Base-by-base conservation (phyloP, 495 filamentous ascomycete genomes). In the Penicillium pancosmium region DNA sequence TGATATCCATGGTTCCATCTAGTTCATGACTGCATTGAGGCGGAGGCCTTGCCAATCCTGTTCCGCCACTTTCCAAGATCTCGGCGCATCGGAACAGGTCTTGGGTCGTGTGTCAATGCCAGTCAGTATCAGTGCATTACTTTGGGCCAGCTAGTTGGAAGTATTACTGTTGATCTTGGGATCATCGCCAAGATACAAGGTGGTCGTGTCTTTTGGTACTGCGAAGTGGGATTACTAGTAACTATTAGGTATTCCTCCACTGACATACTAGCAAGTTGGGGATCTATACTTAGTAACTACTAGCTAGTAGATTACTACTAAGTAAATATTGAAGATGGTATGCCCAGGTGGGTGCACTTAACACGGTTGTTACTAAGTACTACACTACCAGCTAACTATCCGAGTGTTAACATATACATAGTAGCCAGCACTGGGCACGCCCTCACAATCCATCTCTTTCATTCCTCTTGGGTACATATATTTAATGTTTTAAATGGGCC, bases 31-130 rank as follows among this genome's bases (percentile, higher is more conserved):
- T 63, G 60, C 64, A 55, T 60, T 50, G 21, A 33, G 3, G 25
- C 43, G 53, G 12, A 44, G 33, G 38, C 48, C 40, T 64, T 58
- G 57, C 56, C 63, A 63, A 66, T 53, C 19, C 16, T 48, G 51
- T 47, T 48, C 41, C 53, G 44, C 54, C 43, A 52, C 50, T 41
- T 55, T 59, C 55, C 61, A 64, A 67, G 61, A 23, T 34, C 55
- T 67, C 52, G 59, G 65, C 61, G 50, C 41, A n/a, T 44, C 38
- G 31, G 61, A n/a, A 57, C 61, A 55, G 56, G 54, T 43, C 9
- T 54, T 50, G 5, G n/a, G 15, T 16, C 9, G 12, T 35, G 41
- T 18, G 41, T 44, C 8, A n/a, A 44, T 12, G 16, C 16, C 8
- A 16, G 16, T 5, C 41, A 44, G 15, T 44, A 3, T n/a, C 36